Base-by-base conservation (phyloP, 495 filamentous ascomycete species). In the Terfezia claveryi region DNA sequence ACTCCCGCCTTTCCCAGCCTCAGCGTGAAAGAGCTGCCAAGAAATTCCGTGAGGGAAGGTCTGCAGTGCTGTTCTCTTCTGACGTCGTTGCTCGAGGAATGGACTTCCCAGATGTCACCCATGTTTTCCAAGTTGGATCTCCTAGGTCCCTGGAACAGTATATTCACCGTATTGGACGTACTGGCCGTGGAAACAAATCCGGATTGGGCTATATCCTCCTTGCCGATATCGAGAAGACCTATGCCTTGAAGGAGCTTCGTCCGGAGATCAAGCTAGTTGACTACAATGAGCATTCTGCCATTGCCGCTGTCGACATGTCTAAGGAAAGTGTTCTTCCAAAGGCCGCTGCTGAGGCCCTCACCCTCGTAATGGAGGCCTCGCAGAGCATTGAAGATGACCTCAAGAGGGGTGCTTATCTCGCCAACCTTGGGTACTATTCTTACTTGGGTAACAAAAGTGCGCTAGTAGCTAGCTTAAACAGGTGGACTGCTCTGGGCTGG, bases 21-120 rank as follows among this genome's bases (percentile, higher is more conserved):
- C 58, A 70, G 56, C 79, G 91, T 36, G 86, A 85, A 1, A 60
- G 61, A 9, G 76, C 73, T n/a, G 76, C 91, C 0, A 74, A 85
- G 0, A 55, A 36, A n/a, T 98, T 98, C 76, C 77, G 80, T 20
- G 61, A 56, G 5, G 69, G 76, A 10, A 55, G 69, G 14, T 74
- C 75, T 27, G 88, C 72, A 36, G 82, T 98, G 54, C 75, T 98
- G 27, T 76, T 96, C 66, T 88, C 88, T 1, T 87, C 87, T 5
- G 91, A 98, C 67, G 89, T 98, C 27, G 91, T 89, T 1, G 86
- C 91, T 12, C 80, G 91, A 64, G 91, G 91, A 61, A 89, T 95
- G 86, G 89, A 95, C 66, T 95, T 95, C 71, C 87, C 89, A 54
- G 80, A 87, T 59, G 89, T 95, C 53, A 81, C 87, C 49, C 78